These are phyloP conservation scores for Neonectria sp. DNA, from an alignment of 2,329 filamentous ascomycete species.

Conservation along the genomic window DNA sequence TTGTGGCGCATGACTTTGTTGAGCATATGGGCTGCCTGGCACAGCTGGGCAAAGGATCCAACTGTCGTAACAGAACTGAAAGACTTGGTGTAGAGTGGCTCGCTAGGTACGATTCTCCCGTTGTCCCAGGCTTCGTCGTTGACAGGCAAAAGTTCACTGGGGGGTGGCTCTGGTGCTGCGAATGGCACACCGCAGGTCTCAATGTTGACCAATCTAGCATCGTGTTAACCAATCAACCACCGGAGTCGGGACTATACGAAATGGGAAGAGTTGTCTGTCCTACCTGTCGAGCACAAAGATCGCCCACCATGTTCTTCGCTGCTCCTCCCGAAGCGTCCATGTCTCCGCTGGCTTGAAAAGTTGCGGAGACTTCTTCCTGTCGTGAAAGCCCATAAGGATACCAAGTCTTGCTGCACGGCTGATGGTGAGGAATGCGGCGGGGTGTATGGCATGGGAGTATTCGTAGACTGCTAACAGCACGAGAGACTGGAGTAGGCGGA, in stretches of 20 bases:
- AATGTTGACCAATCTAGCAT: constrained; percentile 29
- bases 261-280: background rate
- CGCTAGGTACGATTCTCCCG: constrained; percentile 33
- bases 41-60: constrained; percentile 32
- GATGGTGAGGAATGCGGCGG: constrained; percentile 39
- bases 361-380: constrained; percentile 14
- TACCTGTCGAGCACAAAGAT: constrained; percentile 41
- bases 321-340: constrained; percentile 39
- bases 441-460: constrained; percentile 34
- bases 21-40: constrained; percentile 40
- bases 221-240: background rate
- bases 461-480: constrained; percentile 34
- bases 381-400: constrained; percentile 35
- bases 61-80: constrained; percentile 34
- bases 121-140: constrained; percentile 39
- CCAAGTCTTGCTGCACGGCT: constrained; percentile 37
- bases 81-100: constrained; percentile 33
- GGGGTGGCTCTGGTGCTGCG: constrained; percentile 29
- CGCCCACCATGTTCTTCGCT: constrained; percentile 40
- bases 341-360: constrained; percentile 34
- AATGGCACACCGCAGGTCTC: constrained; percentile 23
- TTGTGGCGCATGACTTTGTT: constrained; percentile 35
- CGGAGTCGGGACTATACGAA: no score
- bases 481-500: constrained; percentile 34
- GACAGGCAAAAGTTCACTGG: constrained; percentile 33